Evolutionary conservation across 192 early-diverging fungal genomes (phyloP).

Genomic region (Coemansia umbellata): DNA sequence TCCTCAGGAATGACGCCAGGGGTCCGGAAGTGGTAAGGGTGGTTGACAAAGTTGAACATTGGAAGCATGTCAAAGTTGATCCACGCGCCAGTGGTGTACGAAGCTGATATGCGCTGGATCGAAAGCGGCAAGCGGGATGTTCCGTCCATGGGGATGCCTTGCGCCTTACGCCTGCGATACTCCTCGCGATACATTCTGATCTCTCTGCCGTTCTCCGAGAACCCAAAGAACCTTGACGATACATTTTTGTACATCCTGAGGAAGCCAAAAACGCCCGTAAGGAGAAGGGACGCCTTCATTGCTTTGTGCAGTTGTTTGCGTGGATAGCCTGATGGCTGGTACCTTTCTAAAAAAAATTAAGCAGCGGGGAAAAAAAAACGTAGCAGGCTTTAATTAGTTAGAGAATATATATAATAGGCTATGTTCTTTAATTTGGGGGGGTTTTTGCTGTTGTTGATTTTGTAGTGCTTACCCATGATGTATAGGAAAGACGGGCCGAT

Average conservation of each 20-base stretch:
- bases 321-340: conserved; percentile 54
- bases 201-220: conserved; percentile 82
- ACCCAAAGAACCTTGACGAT: conserved; percentile 86
- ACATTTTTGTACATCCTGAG: conserved; percentile 65
- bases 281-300: conserved; percentile 51
- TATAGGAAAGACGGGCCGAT: conserved; percentile 72
- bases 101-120: conserved; percentile 58
- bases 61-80: conserved; percentile 66
- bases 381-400: background rate
- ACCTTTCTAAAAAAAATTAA: conserved; percentile 23
- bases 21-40: conserved; percentile 65
- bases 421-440: background rate
- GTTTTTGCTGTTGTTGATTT: background rate
- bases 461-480: conserved; percentile 75
- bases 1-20: conserved; percentile 46
- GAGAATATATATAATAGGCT: background rate
- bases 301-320: conserved; percentile 46
- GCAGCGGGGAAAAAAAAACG: background rate
- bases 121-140: conserved; percentile 53
- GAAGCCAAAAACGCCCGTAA: conserved; percentile 69
- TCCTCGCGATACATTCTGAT: conserved; percentile 63
- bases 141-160: conserved; percentile 69
- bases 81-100: conserved; percentile 64
- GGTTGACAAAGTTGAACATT: conserved; percentile 77
- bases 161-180: conserved; percentile 56